phyloP scores from a whole-genome alignment of 495 filamentous ascomycete genomes.

The Aspergillus affinis region DNA sequence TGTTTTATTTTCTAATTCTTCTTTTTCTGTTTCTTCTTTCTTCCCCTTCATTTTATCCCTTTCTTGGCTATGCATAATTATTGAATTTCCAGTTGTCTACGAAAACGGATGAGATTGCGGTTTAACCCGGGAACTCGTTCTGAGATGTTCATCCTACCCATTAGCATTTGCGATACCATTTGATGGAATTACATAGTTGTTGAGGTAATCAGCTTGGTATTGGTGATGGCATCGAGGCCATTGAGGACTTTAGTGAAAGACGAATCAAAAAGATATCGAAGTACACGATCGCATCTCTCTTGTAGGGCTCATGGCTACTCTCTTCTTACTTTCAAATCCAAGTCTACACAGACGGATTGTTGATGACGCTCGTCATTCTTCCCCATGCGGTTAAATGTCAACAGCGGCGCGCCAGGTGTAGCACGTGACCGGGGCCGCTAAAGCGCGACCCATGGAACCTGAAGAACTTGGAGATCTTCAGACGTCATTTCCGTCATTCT shows the following conservation, averaged over 20 bases:
- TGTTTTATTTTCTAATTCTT: conserved; percentile 19
- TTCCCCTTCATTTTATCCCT: conserved; percentile 16
- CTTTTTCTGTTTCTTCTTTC: conserved; percentile 19
- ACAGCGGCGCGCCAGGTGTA: conserved; percentile 14
- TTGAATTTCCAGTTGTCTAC: conserved; percentile 14
- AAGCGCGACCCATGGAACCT: conserved; percentile 14
- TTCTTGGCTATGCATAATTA: conserved; percentile 14
- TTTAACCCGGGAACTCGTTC: conserved; percentile 24
- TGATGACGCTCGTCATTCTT: background rate
- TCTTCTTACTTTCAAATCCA: too few species aligned
- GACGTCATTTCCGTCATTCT: background rate
- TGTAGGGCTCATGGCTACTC: background rate
- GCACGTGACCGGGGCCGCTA: conserved; percentile 14
- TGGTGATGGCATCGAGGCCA: conserved; percentile 13
- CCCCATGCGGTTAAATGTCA: conserved; percentile 22
- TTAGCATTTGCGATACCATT: conserved; percentile 31
- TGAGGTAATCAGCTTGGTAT: conserved; percentile 14
- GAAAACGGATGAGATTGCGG: conserved; percentile 10
- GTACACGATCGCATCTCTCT: conserved; percentile 5
- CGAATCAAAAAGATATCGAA: conserved; percentile 12
- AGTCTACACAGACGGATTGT: too few species aligned
- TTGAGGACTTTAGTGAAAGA: conserved; percentile 14
- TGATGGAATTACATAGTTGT: conserved; percentile 17
- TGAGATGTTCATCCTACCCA: conserved; percentile 20
- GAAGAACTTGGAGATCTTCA: conserved; percentile 1